Percentiles rank a stretch among this genome's conserved stretches.
phyloP scores from a whole-genome alignment of 2,329 filamentous ascomycete species.

The Fusarium dimerum region DNA sequence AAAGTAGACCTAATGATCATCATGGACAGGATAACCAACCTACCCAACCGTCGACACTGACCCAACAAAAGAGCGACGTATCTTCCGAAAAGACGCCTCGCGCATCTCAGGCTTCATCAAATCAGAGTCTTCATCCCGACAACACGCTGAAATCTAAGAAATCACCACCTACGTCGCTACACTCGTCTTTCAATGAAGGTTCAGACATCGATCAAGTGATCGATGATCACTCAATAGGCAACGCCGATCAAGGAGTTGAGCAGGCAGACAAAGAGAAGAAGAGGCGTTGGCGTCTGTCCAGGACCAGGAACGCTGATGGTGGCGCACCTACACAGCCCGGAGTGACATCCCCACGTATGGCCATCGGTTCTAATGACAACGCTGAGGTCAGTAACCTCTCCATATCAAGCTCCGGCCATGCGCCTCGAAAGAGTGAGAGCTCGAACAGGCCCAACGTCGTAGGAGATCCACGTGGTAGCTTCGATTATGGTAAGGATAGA shows the following conservation, averaged over 20 bases:
- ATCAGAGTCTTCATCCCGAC: slow-evolving; percentile 44
- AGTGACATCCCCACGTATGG: slow-evolving; percentile 46
- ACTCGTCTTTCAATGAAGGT: slow-evolving; percentile 76
- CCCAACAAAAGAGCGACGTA: slow-evolving; percentile 30
- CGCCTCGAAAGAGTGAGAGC: slow-evolving; percentile 51
- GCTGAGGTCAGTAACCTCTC: slow-evolving; percentile 69
- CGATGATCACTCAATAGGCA: slow-evolving; percentile 54
- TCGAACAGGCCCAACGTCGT: slow-evolving; percentile 44
- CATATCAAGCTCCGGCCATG: slow-evolving; percentile 61
- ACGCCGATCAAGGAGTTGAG: slow-evolving; percentile 34
- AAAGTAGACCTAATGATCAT: slow-evolving; percentile 4
- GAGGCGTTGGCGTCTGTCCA: slow-evolving; percentile 72
- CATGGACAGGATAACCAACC: slow-evolving; percentile 20
- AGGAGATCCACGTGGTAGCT: slow-evolving; percentile 40
- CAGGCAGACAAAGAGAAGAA: slow-evolving; percentile 67
- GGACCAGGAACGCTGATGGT: slow-evolving; percentile 58
- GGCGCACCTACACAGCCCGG: slow-evolving; percentile 42
- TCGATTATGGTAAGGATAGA: slow-evolving; percentile 44
- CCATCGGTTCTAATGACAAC: slow-evolving; percentile 61
- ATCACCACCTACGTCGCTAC: slow-evolving; percentile 76
- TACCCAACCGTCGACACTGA: slow-evolving; percentile 12
- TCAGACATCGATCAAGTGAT: slow-evolving; percentile 72
- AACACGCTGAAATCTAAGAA: slow-evolving; percentile 62
- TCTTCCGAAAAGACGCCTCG: slow-evolving; percentile 49
- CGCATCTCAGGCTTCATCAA: slow-evolving; percentile 47